Evolutionary conservation across 805 yeast genomes (phyloP).

Genomic region (Suhomyces xylopsoci): DNA sequence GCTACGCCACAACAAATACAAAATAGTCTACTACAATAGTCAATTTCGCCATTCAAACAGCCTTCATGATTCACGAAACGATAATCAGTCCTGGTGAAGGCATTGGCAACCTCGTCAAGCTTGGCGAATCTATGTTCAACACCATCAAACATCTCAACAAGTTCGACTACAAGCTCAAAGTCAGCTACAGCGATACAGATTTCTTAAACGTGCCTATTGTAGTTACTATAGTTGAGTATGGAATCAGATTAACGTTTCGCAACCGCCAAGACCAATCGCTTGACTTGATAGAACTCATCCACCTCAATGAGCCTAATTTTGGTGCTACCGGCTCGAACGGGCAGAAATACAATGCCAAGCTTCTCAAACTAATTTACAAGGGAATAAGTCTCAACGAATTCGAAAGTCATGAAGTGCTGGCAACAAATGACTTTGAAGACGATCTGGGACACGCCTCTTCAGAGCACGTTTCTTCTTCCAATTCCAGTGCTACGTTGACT

Average conservation of each 20-base stretch:
- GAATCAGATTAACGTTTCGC: constrained; percentile 11
- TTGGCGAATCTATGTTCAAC: constrained; percentile 29
- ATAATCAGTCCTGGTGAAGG: constrained; percentile 34
- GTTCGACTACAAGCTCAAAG: constrained; percentile 25
- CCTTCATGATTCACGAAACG: constrained; percentile 9
- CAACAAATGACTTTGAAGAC: background rate
- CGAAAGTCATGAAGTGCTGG: constrained; percentile 6
- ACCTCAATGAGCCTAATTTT: constrained; percentile 4
- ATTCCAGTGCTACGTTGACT: background rate
- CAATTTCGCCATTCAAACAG: too few relatives aligned
- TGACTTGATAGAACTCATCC: constrained; percentile 11
- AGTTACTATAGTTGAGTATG: constrained; percentile 23
- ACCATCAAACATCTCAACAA: constrained; percentile 23
- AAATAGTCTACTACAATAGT: background rate
- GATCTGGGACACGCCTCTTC: background rate
- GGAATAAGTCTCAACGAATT: constrained; percentile 30
- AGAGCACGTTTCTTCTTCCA: background rate
- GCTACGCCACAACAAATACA: background rate
- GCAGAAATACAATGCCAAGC: constrained; percentile 1
- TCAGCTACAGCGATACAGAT: constrained; percentile 28
- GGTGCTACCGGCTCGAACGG: background rate
- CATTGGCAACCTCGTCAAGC: constrained; percentile 24
- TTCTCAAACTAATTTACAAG: constrained; percentile 28
- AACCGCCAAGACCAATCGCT: constrained; percentile 9
- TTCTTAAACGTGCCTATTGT: constrained; percentile 32